A percentile compares a stretch with the other conserved stretches of the same genome.
These are phyloP conservation scores for Cynara cardunculus DNA, from an alignment of 129 eudicot species.

Conservation along the genomic window DNA sequence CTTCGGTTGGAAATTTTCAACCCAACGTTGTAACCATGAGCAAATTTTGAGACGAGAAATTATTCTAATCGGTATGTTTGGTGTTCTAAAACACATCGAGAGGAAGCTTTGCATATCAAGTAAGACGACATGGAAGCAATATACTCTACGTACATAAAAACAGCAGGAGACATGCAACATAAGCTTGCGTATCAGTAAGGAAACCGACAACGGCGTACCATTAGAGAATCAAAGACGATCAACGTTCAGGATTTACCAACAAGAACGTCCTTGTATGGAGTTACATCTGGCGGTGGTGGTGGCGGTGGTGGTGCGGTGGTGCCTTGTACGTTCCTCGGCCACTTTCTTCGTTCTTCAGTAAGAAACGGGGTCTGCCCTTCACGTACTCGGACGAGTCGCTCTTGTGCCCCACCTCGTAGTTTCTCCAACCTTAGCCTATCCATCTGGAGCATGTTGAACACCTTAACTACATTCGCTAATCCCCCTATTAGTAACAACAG, in stretches of 20 bases:
- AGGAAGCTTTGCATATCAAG: constrained; percentile 10
- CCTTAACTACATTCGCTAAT: constrained; percentile 76
- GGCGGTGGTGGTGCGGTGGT: constrained; percentile 10
- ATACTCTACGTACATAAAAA: not conserved
- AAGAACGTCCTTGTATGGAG: constrained; percentile 88
- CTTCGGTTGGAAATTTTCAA: not conserved
- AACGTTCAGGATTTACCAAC: constrained; percentile 47
- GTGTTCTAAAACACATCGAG: not conserved
- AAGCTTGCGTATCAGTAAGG: constrained; percentile 5
- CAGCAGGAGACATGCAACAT: not conserved
- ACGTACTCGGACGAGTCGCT: constrained; percentile 42
- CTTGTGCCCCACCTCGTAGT: constrained; percentile 95
- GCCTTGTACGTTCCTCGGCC: constrained; percentile 24
- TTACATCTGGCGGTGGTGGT: constrained; percentile 9
- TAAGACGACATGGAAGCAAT: not conserved
- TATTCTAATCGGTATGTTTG: not conserved
- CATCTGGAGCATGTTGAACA: constrained; percentile 86
- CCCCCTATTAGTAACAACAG: constrained; percentile 66
- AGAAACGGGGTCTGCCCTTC: constrained; percentile 75
- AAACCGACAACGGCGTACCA: not conserved
- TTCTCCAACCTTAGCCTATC: constrained; percentile 72
- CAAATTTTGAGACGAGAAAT: not conserved
- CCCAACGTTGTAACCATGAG: not conserved
- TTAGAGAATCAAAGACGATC: not conserved
- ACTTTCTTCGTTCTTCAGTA: constrained; percentile 39